Conservation (phyloP, 2,329 filamentous ascomycete species). For the Pseudohalonectria lignicola region DNA sequence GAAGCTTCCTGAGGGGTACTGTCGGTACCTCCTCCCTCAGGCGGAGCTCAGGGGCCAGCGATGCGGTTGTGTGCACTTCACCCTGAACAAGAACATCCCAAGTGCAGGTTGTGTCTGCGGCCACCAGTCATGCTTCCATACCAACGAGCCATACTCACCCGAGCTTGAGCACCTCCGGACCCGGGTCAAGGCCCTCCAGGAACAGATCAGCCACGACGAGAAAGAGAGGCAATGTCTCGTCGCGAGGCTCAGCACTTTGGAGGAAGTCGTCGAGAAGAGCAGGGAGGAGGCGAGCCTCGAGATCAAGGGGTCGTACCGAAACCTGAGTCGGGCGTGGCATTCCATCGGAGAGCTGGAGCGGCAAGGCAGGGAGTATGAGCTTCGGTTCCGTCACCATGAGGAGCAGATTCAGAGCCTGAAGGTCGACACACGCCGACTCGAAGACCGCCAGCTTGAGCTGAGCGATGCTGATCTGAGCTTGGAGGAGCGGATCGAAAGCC, state of each 20-base stretch:
- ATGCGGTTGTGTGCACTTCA: conserved; percentile 48
- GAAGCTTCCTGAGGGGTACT: conserved; percentile 44
- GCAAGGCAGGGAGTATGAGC: conserved; percentile 23
- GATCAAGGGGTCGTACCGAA: conserved; percentile 42
- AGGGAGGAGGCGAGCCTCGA: conserved; percentile 39
- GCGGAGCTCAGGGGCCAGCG: conserved; percentile 46
- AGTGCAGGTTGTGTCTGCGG: conserved; percentile 47
- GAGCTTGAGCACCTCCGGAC: conserved; percentile 38
- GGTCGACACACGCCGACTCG: conserved; percentile 31
- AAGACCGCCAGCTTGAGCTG: conserved; percentile 36
- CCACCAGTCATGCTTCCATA: conserved; percentile 49
- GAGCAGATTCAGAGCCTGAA: conserved; percentile 28
- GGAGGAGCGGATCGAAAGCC: conserved; percentile 42
- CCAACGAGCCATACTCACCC: conserved; percentile 30
- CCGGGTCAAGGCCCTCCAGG: conserved; percentile 14
- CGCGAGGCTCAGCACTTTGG: conserved; percentile 35
- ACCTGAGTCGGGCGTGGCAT: conserved; percentile 42
- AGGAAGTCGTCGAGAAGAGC: conserved; percentile 42
- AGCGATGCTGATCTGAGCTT: conserved; percentile 37
- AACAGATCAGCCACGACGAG: conserved; percentile 19
- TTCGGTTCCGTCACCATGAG: conserved; percentile 25
- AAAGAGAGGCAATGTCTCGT: conserved; percentile 22
- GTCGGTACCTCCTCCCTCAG: conserved; percentile 45
- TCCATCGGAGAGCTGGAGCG: conserved; percentile 33
- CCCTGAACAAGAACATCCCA: conserved; percentile 39